phyloP scores from a whole-genome alignment of 2,329 filamentous ascomycete genomes.

The Xylariaceae sp. region DNA sequence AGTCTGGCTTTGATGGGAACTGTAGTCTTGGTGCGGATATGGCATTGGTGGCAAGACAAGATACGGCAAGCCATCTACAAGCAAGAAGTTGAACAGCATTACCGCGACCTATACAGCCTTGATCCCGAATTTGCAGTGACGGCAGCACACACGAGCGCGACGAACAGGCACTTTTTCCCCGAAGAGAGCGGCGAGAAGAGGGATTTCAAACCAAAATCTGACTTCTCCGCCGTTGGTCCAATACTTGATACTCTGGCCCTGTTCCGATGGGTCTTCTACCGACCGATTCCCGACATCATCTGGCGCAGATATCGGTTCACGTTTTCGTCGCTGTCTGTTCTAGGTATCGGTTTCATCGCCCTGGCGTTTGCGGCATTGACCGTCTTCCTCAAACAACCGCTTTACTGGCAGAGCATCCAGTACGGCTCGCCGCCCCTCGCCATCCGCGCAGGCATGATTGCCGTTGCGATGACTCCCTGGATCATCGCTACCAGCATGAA shows the following conservation, averaged over 20 bases:
- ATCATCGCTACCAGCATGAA: constrained; percentile 87
- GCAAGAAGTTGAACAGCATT: constrained; percentile 65
- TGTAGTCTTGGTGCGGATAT: constrained; percentile 64
- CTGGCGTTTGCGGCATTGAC: constrained; percentile 70
- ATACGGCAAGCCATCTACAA: constrained; percentile 85
- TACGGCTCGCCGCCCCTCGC: constrained; percentile 85
- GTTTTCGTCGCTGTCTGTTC: constrained; percentile 72
- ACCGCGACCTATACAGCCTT: constrained; percentile 44
- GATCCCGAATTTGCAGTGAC: constrained; percentile 40
- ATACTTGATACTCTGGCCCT: constrained; percentile 76
- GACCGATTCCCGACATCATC: constrained; percentile 68
- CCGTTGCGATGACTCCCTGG: constrained; percentile 87
- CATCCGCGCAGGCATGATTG: constrained; percentile 83
- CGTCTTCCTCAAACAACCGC: constrained; percentile 77
- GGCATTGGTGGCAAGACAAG: constrained; percentile 90
- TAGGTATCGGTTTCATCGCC: constrained; percentile 59
- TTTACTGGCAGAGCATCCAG: constrained; percentile 81
- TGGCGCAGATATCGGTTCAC: constrained; percentile 62
- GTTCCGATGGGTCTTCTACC: constrained; percentile 83
- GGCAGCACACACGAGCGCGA: constrained; percentile 40
- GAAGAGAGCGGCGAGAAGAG: constrained; percentile 50
- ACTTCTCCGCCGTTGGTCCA: constrained; percentile 65
- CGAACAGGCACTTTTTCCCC: constrained; percentile 68
- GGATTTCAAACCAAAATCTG: constrained; percentile 57
- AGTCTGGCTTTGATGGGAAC: constrained; percentile 62